A percentile compares a stretch with the other conserved stretches of the same genome.
Conservation (phyloP, 2,329 filamentous ascomycete genomes). For the Aplosporella prunicola region DNA sequence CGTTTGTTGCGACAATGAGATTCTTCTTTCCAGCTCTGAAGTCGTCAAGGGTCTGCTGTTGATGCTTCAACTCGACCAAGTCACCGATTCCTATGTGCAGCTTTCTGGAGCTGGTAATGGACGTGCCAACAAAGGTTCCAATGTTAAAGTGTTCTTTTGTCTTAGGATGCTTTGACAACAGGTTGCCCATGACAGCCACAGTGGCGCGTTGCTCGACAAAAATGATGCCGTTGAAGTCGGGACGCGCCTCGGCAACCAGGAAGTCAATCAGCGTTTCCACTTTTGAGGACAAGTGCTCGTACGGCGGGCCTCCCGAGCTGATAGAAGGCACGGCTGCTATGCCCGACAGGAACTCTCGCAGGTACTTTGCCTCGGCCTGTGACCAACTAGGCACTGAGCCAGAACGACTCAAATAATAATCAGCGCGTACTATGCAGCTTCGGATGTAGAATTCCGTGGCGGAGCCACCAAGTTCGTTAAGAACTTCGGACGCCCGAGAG, state of each 20-base stretch:
- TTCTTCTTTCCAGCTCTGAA: constrained; percentile 46
- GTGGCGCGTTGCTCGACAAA: constrained; percentile 22
- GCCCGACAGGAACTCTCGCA: constrained; percentile 14
- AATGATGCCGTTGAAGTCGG: constrained; percentile 30
- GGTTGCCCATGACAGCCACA: constrained; percentile 32
- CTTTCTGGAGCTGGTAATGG: constrained; percentile 33
- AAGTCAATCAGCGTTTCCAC: constrained; percentile 27
- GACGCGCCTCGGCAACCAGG: constrained; percentile 24
- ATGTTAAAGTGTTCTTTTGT: constrained; percentile 27
- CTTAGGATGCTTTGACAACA: constrained; percentile 25
- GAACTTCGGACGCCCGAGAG: constrained; percentile 23
- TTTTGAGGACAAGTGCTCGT: constrained; percentile 23
- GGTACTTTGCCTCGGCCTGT: constrained; percentile 25
- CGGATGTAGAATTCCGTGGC: constrained; percentile 32
- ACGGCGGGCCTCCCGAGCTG: not conserved
- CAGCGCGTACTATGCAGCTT: constrained; percentile 27
- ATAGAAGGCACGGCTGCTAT: not conserved
- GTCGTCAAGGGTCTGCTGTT: constrained; percentile 44
- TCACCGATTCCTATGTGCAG: constrained; percentile 32
- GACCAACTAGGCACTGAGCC: constrained; percentile 13
- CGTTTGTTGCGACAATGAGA: constrained; percentile 48
- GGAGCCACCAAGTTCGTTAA: constrained; percentile 29
- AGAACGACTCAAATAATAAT: too few relatives aligned
- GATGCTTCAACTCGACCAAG: constrained; percentile 37
- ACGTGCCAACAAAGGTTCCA: constrained; percentile 45